Conservation (phyloP, 2,329 filamentous ascomycete species). For the Trematosphaeria pertusa region DNA sequence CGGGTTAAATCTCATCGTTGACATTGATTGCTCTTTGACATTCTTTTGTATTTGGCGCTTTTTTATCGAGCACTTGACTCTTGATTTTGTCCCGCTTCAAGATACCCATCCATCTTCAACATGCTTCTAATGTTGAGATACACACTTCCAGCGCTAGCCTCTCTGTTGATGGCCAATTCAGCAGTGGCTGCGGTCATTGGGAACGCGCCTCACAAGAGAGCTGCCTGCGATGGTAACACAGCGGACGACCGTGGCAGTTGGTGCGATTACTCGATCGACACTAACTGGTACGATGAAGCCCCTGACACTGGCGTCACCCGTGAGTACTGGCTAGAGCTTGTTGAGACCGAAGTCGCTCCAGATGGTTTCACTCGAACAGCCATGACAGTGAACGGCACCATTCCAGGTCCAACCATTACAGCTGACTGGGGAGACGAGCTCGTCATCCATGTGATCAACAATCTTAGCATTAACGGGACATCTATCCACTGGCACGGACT, state of each 20-base stretch:
- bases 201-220: too few relatives aligned
- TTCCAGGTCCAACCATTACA: slow-evolving; percentile 36
- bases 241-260: slow-evolving; percentile 34
- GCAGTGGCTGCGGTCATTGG: too few relatives aligned
- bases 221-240: slow-evolving; percentile 31
- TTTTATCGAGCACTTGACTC: too few relatives aligned
- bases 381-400: slow-evolving; percentile 46
- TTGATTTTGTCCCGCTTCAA: too few relatives aligned
- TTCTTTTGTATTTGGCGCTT: too few relatives aligned
- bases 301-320: slow-evolving; percentile 58
- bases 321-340: slow-evolving; percentile 2
- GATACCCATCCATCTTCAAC: too few relatives aligned
- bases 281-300: slow-evolving; percentile 58
- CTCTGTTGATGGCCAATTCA: too few relatives aligned
- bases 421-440: slow-evolving; percentile 5
- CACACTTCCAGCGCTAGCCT: too few relatives aligned
- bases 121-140: too few relatives aligned
- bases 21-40: too few relatives aligned
- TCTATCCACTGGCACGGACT: slow-evolving; percentile 66
- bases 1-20: too few relatives aligned
- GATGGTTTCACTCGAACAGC: slow-evolving; percentile 1
- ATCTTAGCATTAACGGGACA: not conserved
- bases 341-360: not conserved
- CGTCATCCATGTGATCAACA: not conserved
- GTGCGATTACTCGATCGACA: slow-evolving; percentile 57